These are phyloP conservation scores for Rhizopus delemar DNA, from an alignment of 371 early-diverging fungal species.

Conservation along the genomic window DNA sequence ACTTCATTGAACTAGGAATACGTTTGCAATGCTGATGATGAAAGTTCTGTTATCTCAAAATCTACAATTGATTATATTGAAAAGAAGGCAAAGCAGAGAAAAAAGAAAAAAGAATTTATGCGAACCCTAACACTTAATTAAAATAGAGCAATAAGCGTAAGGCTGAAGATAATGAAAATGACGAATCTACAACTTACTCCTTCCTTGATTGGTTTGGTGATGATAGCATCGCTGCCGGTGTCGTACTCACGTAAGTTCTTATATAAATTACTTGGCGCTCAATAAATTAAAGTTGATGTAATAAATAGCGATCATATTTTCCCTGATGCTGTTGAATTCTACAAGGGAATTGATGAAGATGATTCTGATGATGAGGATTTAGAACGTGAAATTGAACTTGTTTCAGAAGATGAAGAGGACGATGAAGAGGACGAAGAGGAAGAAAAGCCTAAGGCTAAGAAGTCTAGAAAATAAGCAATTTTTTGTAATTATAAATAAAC, in stretches of 20 bases:
- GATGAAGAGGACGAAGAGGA: conserved; percentile 27
- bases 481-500: background rate
- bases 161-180: conserved; percentile 37
- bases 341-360: conserved; percentile 26
- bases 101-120: background rate
- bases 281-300: background rate
- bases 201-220: conserved; percentile 54
- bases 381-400: conserved; percentile 41
- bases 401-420: conserved; percentile 27
- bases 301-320: conserved; percentile 43
- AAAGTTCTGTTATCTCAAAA: conserved; percentile 35
- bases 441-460: conserved; percentile 16
- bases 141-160: conserved; percentile 49
- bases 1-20: conserved; percentile 31
- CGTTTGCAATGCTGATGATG: conserved; percentile 43
- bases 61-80: conserved; percentile 53
- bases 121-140: background rate
- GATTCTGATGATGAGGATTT: conserved; percentile 27
- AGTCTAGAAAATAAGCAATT: conserved; percentile 14
- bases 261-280: background rate
- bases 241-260: conserved; percentile 34
- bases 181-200: conserved; percentile 28
- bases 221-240: conserved; percentile 41
- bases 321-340: conserved; percentile 43
- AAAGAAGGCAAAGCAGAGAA: conserved; percentile 39